These are phyloP conservation scores for Penicillium cosmopolitanum DNA, from an alignment of 495 filamentous ascomycete species.

Conservation along the genomic window DNA sequence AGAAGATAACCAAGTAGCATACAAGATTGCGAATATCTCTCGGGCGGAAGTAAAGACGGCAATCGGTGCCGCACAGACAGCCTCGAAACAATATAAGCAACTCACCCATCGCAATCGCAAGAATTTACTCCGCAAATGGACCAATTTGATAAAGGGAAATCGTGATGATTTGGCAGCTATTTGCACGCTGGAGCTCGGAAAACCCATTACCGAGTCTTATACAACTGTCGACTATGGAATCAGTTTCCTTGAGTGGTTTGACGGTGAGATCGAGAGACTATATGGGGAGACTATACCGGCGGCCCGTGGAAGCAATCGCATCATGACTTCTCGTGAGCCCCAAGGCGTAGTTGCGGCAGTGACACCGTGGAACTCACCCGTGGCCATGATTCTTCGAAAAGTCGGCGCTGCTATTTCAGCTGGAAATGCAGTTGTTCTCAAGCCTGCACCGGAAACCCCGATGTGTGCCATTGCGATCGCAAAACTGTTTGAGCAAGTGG, in stretches of 20 bases:
- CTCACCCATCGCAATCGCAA: constrained; percentile 8
- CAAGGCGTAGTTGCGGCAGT: constrained; percentile 25
- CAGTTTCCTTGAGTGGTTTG: constrained; percentile 24
- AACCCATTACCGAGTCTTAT: constrained; percentile 15
- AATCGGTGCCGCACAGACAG: constrained; percentile 3
- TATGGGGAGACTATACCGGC: constrained; percentile 26
- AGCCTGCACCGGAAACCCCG: constrained; percentile 18
- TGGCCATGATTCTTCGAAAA: constrained; percentile 29
- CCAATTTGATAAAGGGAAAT: constrained; percentile 3
- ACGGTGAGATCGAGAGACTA: constrained; percentile 6
- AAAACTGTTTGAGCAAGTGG: constrained; percentile 14
- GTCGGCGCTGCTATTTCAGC: constrained; percentile 30
- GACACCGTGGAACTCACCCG: constrained; percentile 30
- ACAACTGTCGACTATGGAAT: constrained; percentile 10
- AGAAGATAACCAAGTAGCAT: neutral
- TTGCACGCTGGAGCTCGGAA: constrained; percentile 13
- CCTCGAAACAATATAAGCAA: constrained; percentile 41
- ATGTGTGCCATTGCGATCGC: constrained; percentile 19
- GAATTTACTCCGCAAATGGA: constrained; percentile 8
- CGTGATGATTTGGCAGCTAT: constrained; percentile 14
- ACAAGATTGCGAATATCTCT: neutral
- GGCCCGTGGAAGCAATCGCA: constrained; percentile 13
- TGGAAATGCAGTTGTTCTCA: constrained; percentile 21
- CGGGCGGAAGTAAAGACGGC: neutral
- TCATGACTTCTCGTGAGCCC: constrained; percentile 22